Base-by-base conservation (phyloP, 371 early-diverging fungal species). In the Smittium mucronatum region DNA sequence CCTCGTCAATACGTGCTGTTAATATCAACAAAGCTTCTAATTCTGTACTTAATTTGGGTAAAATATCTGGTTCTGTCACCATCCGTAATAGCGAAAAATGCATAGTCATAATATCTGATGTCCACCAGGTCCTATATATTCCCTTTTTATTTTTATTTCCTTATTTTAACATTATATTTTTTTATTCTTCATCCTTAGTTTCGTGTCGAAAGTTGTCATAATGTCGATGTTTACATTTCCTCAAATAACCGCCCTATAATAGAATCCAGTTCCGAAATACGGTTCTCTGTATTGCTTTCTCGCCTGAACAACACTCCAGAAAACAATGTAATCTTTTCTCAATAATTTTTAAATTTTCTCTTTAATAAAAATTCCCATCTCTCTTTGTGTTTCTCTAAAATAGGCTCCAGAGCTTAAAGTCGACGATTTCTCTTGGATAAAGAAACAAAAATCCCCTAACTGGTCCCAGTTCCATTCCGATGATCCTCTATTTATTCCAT, bases 351-450 rank as follows among this genome's bases (percentile, higher is more conserved):
- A 16, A 16, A 59, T 28, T 59, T 26, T 59, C 28, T 11, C 26
- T 5, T 28, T 21, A 59, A 59, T 47, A 15, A 47, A 47, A 8
- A 47, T 47, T 47, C 15, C 47, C 47, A 47, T 15, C 25, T 15
- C 47, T 47, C 47, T 47, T 47, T 47, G 25, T 47, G 25, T 8
- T 47, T 47, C 25, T 8, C 11, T 63, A 28, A 26, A 11, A 63
- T 16, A 15, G 32, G n/a, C 28, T 29, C n/a, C n/a, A n/a, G 32
- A 11, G 63, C 32, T 64, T 15, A 2, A 8, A 2, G 36, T 64
- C 32, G 67, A 67, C 31, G 67, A 67, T 26, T 67, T 67, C 31
- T 34, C 34, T 47, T 67, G 67, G 67, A 30, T 67, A 30, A 67
- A 36, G 47, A 67, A 47, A 30, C 15, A 30, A 47, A 34, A 36